A percentile compares a stretch with the other conserved stretches of the same genome.
phyloP scores from a whole-genome alignment of 345 rosid species.

The Brassica juncea region DNA sequence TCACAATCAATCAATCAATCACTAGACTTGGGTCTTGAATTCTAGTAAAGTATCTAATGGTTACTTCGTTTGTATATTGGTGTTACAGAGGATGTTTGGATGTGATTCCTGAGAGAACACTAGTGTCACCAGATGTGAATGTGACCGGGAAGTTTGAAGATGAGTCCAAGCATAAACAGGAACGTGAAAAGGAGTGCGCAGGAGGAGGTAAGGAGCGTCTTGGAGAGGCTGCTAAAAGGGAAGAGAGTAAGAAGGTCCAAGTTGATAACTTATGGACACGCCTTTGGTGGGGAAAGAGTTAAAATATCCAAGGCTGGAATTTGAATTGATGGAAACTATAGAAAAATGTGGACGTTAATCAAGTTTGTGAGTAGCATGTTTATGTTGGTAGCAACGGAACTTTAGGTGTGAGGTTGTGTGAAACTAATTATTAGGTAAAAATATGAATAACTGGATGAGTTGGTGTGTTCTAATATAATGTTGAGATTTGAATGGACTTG shows the following conservation, averaged over 20 bases:
- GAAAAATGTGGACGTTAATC: background rate
- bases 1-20: no score
- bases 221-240: slow-evolving; percentile 1
- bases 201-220: slow-evolving; percentile 10
- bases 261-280: slow-evolving; percentile 34
- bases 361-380: background rate
- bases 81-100: slow-evolving; percentile 26
- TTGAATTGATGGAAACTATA: background rate
- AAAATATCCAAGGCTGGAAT: background rate
- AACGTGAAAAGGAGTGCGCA: background rate
- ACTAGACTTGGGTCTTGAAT: background rate
- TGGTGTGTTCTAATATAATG: background rate
- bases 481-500: background rate
- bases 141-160: slow-evolving; percentile 2
- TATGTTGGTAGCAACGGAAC: slow-evolving; percentile 27
- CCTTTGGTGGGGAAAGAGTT: slow-evolving; percentile 21
- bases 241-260: slow-evolving; percentile 14
- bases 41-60: background rate
- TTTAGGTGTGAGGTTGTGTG: slow-evolving; percentile 41
- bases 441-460: background rate
- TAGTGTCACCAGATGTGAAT: slow-evolving; percentile 11
- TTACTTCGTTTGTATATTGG: background rate
- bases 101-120: slow-evolving; percentile 17
- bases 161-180: background rate
- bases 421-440: background rate